Evolutionary conservation across 495 filamentous ascomycete genomes (phyloP).

Genomic region (Penicillium simplicissimum): DNA sequence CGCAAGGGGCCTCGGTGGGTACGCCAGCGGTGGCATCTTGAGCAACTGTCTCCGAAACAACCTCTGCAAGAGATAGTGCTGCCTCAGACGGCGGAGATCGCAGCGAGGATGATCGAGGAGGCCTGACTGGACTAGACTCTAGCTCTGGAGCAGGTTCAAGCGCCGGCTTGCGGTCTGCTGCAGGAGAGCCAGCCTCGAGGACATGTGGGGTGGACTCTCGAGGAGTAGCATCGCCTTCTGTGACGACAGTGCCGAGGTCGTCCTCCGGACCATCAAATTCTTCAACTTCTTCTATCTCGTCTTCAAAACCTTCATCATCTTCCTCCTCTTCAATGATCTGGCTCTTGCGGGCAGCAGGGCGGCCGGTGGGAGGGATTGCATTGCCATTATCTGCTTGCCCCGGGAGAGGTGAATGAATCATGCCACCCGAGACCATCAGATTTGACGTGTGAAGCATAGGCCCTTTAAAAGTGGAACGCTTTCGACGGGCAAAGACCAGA

Average conservation of each 20-base stretch:
- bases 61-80: slow-evolving; percentile 14
- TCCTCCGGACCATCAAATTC: slow-evolving; percentile 60
- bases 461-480: slow-evolving; percentile 86
- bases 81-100: slow-evolving; percentile 21
- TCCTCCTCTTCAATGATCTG: slow-evolving; percentile 85
- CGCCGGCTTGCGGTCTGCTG: slow-evolving; percentile 23
- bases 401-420: slow-evolving; percentile 41
- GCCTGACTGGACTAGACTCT: slow-evolving; percentile 33
- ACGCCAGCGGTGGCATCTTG: neutral
- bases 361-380: slow-evolving; percentile 54
- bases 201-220: slow-evolving; percentile 11
- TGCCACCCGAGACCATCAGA: slow-evolving; percentile 39
- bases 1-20: neutral
- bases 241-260: slow-evolving; percentile 30
- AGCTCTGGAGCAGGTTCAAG: slow-evolving; percentile 42
- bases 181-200: slow-evolving; percentile 21
- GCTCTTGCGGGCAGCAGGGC: slow-evolving; percentile 57
- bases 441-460: slow-evolving; percentile 65
- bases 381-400: slow-evolving; percentile 47
- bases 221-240: slow-evolving; percentile 14
- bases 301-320: slow-evolving; percentile 67
- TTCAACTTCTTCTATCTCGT: slow-evolving; percentile 72
- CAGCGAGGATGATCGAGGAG: slow-evolving; percentile 44
- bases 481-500: slow-evolving; percentile 87
- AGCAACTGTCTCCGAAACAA: slow-evolving; percentile 10